These are phyloP conservation scores for Aspergillus texensis DNA, from an alignment of 2,329 filamentous ascomycete genomes.

Conservation along the genomic window DNA sequence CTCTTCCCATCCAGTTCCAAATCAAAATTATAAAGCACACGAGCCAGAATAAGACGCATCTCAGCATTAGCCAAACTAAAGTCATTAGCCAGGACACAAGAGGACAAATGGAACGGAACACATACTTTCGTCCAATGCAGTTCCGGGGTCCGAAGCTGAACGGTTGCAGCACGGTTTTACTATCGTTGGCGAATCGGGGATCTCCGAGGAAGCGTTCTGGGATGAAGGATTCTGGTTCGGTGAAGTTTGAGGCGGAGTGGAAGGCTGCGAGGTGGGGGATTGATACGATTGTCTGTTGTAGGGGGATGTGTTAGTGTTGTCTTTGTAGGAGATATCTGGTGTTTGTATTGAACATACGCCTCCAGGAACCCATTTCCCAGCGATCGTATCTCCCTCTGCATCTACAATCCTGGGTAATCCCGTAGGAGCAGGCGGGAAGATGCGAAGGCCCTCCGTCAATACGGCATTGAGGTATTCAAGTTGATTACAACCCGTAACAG, in stretches of 20 bases:
- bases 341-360: no score
- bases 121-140: constrained; percentile 51
- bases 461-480: no score
- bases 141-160: constrained; percentile 54
- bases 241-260: constrained; percentile 48
- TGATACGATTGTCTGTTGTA: constrained; percentile 42
- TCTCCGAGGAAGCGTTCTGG: constrained; percentile 49
- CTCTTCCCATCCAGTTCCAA: constrained; percentile 42
- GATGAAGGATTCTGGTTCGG: constrained; percentile 45
- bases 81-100: no score
- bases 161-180: constrained; percentile 49
- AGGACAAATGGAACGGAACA: no score
- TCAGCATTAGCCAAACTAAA: constrained; percentile 49
- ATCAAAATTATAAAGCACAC: constrained; percentile 55
- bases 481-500: no score
- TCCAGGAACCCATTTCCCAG: not conserved
- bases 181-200: constrained; percentile 43
- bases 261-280: constrained; percentile 50
- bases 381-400: no score
- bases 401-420: no score
- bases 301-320: not conserved
- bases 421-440: no score
- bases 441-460: no score
- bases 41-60: constrained; percentile 52
- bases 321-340: no score